Percentiles rank a stretch among this genome's conserved stretches.
Conservation (phyloP, 129 eudicot genomes). For the Tagetes erecta region DNA sequence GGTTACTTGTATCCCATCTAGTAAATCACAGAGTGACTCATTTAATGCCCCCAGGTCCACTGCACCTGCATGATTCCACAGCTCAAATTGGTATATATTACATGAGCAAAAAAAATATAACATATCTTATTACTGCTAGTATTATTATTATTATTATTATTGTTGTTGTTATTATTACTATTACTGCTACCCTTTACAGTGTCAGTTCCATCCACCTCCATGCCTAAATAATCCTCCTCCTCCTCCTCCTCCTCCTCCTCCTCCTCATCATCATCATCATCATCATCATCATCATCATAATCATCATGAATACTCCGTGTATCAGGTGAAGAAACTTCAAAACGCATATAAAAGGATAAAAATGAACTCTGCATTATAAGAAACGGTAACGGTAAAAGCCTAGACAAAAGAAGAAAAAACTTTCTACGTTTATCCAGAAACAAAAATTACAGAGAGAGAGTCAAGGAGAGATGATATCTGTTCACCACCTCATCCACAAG, state of each 20-base stretch:
- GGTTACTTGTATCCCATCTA: constrained; percentile 86
- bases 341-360: constrained; percentile 85
- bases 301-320: constrained; percentile 39
- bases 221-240: neutral
- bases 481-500: constrained; percentile 80
- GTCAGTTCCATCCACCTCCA: constrained; percentile 46
- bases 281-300: constrained; percentile 31
- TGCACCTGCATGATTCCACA: constrained; percentile 45
- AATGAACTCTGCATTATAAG: constrained; percentile 73
- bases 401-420: constrained; percentile 13
- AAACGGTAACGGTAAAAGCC: constrained; percentile 13
- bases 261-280: constrained; percentile 7
- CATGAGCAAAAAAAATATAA: constrained; percentile 11
- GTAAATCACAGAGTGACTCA: constrained; percentile 79
- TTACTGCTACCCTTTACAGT: constrained; percentile 32
- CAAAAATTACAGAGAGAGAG: neutral
- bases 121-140: neutral
- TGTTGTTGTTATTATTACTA: neutral
- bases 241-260: constrained; percentile 16
- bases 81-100: constrained; percentile 12
- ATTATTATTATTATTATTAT: neutral
- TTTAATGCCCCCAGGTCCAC: constrained; percentile 66
- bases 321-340: constrained; percentile 74
- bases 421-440: neutral
- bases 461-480: neutral